Evolutionary conservation across 306 rosid genomes (phyloP).

Genomic region (Citrullus mucosospermus): DNA sequence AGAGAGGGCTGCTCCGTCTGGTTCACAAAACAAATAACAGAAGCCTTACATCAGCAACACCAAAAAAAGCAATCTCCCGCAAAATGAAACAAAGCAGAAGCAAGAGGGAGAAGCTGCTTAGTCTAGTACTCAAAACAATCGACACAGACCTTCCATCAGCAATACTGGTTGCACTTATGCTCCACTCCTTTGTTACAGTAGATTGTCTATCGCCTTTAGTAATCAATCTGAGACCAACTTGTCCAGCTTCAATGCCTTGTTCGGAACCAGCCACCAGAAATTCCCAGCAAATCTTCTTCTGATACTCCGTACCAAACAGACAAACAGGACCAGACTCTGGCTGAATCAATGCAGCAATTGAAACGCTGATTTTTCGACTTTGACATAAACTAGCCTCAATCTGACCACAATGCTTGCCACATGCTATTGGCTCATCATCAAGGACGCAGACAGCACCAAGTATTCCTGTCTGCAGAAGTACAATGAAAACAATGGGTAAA

Average conservation of each 20-base stretch:
- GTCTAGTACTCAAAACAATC: constrained; percentile 1
- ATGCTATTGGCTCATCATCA: constrained; percentile 90
- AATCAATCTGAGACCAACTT: constrained; percentile 95
- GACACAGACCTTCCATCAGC: constrained; percentile 88
- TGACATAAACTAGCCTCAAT: constrained; percentile 74
- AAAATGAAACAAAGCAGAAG: background rate
- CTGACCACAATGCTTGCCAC: constrained; percentile 80
- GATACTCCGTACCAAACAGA: constrained; percentile 87
- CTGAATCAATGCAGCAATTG: constrained; percentile 82
- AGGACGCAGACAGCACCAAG: constrained; percentile 79
- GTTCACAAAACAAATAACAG: constrained; percentile 9
- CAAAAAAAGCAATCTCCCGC: background rate
- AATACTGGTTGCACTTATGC: constrained; percentile 81
- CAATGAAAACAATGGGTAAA: background rate
- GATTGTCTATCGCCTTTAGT: constrained; percentile 96
- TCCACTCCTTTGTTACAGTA: constrained; percentile 91
- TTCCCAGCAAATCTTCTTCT: constrained; percentile 92
- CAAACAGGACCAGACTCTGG: constrained; percentile 99
- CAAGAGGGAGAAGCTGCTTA: background rate
- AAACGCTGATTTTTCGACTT: constrained; percentile 72
- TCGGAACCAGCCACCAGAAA: constrained; percentile 95
- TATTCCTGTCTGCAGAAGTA: constrained; percentile 66
- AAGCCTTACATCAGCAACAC: constrained; percentile 92
- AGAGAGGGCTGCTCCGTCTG: background rate
- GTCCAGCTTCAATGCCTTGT: constrained; percentile 99